phyloP scores from a whole-genome alignment of 441 rosid genomes.

The Erysimum pusillum region DNA sequence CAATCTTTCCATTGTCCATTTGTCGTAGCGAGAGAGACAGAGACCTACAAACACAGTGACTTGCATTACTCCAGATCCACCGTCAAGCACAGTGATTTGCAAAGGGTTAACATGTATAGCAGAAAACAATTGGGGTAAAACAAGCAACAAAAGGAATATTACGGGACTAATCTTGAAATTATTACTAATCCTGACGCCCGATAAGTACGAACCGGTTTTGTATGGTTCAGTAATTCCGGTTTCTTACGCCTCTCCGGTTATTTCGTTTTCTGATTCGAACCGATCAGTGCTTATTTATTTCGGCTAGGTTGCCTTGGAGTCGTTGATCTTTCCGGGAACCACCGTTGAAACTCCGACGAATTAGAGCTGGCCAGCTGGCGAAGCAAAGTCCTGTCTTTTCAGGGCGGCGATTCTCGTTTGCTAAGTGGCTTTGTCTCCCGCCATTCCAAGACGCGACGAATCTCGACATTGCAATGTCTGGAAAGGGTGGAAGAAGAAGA shows the following conservation, averaged over 20 bases:
- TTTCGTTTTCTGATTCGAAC: neutral
- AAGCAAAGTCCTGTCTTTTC: constrained; percentile 47
- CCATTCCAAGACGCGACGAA: constrained; percentile 35
- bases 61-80: constrained; percentile 54
- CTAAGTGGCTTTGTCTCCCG: constrained; percentile 24
- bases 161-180: no score
- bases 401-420: constrained; percentile 43
- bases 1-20: neutral
- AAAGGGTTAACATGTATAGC: neutral
- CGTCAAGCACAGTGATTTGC: constrained; percentile 40
- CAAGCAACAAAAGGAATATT: neutral
- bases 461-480: constrained; percentile 56
- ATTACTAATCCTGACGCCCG: neutral
- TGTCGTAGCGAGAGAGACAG: neutral
- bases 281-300: neutral
- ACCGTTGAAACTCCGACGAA: constrained; percentile 12
- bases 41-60: neutral
- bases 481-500: constrained; percentile 34
- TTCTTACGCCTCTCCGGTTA: constrained; percentile 18
- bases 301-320: neutral
- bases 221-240: neutral
- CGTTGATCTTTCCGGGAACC: constrained; percentile 20
- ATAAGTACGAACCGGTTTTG: neutral
- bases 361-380: constrained; percentile 61
- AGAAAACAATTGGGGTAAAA: constrained; percentile 3